Evolutionary conservation across 176 grass and related monocot species (phyloP), one percentile per base, ranked within the genome.

Genomic region (Musa acuminata): DNA sequence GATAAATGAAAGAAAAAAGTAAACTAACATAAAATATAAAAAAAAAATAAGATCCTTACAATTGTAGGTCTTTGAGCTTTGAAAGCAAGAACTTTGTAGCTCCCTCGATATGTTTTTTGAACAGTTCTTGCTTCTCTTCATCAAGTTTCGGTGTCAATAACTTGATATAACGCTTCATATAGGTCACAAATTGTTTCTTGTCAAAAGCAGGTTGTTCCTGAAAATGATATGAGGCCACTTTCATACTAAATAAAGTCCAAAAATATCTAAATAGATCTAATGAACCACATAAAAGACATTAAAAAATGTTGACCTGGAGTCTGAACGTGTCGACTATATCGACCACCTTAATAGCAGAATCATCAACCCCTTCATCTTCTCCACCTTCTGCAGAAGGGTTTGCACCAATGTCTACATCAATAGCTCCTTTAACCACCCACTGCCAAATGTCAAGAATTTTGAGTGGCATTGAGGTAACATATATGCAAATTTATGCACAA

Each of bases 291-390:
- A 64, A 49, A 69, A 6, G 1, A 69, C 1, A 8, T 60, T 60
- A 17, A 43, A 43, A 27, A 66, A 2, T n/a, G 69, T 11, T 16
- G 72, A 92, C 89, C 89, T 96, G 93, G 29, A 99, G 91, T 60
- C 95, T 82, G 82, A 99, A 99, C 17, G 95, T 98, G 84, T 98
- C 94, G 0, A 89, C 84, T 7, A 98, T 98, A 78, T 98, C 94
- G 27, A 98, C 94, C 16, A 99, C 91, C 84, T 84, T 99, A 11
- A 83, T 78, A 0, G 75, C 76, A 49, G 53, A 8, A 52, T 99
- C 88, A 72, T 99, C 84, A 11, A 91, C 88, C 55, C 94, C 90
- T 65, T 94, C 94, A 17, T 88, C 93, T 0, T 94, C 95, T 21
- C 60, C 85, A 19, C 88, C 91, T 77, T 99, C 88, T 1, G 91